Evolutionary conservation across 2,329 filamentous ascomycete species (phyloP).

Genomic region (Monilinia fructicola): DNA sequence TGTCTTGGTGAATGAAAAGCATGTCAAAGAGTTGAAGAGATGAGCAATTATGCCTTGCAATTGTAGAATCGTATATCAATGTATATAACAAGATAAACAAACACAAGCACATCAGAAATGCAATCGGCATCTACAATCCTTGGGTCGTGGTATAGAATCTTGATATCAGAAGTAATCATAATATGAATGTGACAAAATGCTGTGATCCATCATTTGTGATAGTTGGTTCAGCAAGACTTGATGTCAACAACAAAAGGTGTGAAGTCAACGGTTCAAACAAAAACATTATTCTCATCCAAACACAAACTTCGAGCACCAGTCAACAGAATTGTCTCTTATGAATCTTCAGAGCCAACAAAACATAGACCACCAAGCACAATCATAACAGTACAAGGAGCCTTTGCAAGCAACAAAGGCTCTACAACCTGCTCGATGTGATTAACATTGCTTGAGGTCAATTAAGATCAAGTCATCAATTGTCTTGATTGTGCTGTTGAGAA

Average conservation of each 20-base stretch:
- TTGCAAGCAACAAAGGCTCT: background rate
- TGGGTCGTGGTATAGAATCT: background rate
- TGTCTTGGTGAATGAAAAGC: slow-evolving; percentile 39
- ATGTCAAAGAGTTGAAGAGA: slow-evolving; percentile 18
- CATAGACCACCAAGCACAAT: background rate
- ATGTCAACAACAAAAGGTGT: background rate
- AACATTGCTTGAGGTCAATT: background rate
- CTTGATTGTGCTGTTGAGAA: background rate
- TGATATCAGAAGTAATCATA: background rate
- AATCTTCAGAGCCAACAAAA: background rate
- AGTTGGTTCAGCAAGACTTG: background rate
- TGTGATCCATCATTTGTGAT: too few species aligned
- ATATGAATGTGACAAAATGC: background rate
- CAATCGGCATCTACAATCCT: background rate
- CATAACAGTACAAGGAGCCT: background rate
- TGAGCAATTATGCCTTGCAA: background rate
- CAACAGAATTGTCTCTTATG: background rate
- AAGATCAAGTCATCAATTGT: too few species aligned
- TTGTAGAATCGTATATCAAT: background rate
- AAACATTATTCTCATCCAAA: background rate
- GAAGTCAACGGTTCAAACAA: background rate
- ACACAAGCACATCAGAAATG: background rate
- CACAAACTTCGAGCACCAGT: background rate
- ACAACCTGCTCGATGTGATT: background rate
- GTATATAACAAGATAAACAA: background rate